phyloP scores from a whole-genome alignment of 2,329 filamentous ascomycete species.

The Aureobasidium zeae region DNA sequence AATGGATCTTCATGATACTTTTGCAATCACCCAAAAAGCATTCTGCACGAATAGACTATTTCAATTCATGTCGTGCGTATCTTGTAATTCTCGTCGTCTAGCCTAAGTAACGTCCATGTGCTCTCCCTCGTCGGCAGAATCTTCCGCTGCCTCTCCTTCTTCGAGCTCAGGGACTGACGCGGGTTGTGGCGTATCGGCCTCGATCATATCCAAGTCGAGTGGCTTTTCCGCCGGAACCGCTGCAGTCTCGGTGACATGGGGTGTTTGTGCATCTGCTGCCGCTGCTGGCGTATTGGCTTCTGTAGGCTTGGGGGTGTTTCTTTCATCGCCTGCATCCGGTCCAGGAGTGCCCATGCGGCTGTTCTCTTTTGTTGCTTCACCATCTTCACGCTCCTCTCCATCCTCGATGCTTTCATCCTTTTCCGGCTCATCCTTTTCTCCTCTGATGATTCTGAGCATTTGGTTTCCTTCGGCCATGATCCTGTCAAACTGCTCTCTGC shows the following conservation, averaged over 20 bases:
- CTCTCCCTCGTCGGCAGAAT: conserved; percentile 16
- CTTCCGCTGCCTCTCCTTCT: conserved; percentile 24
- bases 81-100: background rate
- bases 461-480: conserved; percentile 89
- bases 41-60: background rate
- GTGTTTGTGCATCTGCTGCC: background rate
- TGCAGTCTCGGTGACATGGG: conserved; percentile 1
- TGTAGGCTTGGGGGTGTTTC: conserved; percentile 20
- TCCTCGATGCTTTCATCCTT: conserved; percentile 72
- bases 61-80: background rate
- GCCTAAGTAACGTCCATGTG: conserved; percentile 16
- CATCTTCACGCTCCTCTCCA: conserved; percentile 52
- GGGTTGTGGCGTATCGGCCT: conserved; percentile 16
- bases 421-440: conserved; percentile 93
- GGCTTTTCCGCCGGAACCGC: conserved; percentile 9
- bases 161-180: conserved; percentile 20
- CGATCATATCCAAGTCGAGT: conserved; percentile 17
- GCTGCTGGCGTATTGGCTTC: conserved; percentile 18
- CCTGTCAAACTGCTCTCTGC: conserved; percentile 74
- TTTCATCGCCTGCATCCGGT: conserved; percentile 30
- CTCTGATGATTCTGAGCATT: conserved; percentile 73
- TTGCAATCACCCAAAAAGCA: background rate
- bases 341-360: conserved; percentile 39
- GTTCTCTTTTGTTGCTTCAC: conserved; percentile 32
- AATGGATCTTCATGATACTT: conserved; percentile 27